Base-by-base conservation (phyloP, 2,329 filamentous ascomycete genomes). In the Aspergillus melleus region DNA sequence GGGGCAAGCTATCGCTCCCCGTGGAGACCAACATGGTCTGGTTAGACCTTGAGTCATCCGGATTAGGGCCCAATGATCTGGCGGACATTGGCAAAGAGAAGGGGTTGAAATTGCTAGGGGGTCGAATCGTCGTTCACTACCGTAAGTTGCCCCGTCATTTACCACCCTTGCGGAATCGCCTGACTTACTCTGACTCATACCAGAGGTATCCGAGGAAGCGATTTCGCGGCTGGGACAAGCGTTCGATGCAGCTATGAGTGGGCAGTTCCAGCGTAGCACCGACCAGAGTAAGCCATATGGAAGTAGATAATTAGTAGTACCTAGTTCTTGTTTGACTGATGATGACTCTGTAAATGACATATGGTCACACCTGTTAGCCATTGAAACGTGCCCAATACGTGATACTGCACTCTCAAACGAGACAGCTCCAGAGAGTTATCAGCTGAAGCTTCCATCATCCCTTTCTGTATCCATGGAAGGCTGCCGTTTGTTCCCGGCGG, bases 11-110 rank as follows among this genome's bases (percentile, higher is more conserved):
- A 58, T 76, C 82, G 20, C 81, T 88, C 60, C 88, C 90, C 0
- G 88, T 90, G 1, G 88, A 96, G 71, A 96, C 92, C n/a, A 96
- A 96, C 77, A 96, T 96, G 90, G 86, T 91, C 36, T 96, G 91
- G 91, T 70, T 96, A 59, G 88, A 96, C 73, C 78, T 95, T 16
- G 83, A 86, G 30, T 82, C 83, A 1, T 83, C 85, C 11, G 84
- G 85, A 0, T 72, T 88, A 32, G 77, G 79, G 3, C 72, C 72
- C 4, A 80, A 83, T 54, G 79, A 83, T 46, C 84, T 88, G 61
- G 80, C 84, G 10, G 78, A 80, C 58, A 74, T 84, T 42, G 86
- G 81, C 2, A 75, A 83, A 62, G 81, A 84, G 66, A 81, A 84
- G 57, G 88, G 88, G 0, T 66, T 91, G 57, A 82, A 78, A 62